phyloP scores from a whole-genome alignment of 306 rosid genomes.

The Trifolium dubium region DNA sequence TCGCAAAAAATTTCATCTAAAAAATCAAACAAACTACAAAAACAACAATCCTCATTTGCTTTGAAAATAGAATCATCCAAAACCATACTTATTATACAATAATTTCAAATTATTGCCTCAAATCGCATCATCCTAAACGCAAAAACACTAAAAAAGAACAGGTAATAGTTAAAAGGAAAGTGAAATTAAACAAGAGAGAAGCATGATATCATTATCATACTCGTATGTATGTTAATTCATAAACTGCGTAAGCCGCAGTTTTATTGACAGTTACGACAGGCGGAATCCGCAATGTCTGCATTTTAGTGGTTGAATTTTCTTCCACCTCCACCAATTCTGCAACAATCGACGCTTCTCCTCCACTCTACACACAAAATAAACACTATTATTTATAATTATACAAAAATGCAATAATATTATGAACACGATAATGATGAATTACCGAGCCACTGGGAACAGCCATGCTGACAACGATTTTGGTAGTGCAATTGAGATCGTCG shows the following conservation, averaged over 20 bases:
- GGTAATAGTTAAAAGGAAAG: background rate
- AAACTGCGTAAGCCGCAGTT: slow-evolving; percentile 80
- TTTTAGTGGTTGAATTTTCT: slow-evolving; percentile 74
- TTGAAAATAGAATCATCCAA: background rate
- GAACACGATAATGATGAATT: slow-evolving; percentile 11
- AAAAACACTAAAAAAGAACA: background rate
- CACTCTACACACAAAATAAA: slow-evolving; percentile 54
- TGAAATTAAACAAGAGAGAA: background rate
- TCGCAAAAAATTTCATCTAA: background rate
- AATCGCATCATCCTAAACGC: background rate
- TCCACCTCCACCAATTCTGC: slow-evolving; percentile 95
- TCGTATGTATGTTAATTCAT: slow-evolving; percentile 72
- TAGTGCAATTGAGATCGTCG: slow-evolving; percentile 72
- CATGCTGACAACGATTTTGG: slow-evolving; percentile 76
- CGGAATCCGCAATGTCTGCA: slow-evolving; percentile 78
- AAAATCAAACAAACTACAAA: slow-evolving; percentile 14
- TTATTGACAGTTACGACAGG: slow-evolving; percentile 78
- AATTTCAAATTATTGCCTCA: background rate
- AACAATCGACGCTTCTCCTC: slow-evolving; percentile 84
- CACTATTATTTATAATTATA: background rate
- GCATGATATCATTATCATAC: slow-evolving; percentile 46
- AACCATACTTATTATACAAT: slow-evolving; percentile 3
- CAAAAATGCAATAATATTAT: background rate
- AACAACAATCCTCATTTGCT: background rate
- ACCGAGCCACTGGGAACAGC: slow-evolving; percentile 94